Percentiles rank a stretch among this genome's conserved stretches.
Conservation (phyloP, 2,329 filamentous ascomycete genomes). For the Penicillium sp. region DNA sequence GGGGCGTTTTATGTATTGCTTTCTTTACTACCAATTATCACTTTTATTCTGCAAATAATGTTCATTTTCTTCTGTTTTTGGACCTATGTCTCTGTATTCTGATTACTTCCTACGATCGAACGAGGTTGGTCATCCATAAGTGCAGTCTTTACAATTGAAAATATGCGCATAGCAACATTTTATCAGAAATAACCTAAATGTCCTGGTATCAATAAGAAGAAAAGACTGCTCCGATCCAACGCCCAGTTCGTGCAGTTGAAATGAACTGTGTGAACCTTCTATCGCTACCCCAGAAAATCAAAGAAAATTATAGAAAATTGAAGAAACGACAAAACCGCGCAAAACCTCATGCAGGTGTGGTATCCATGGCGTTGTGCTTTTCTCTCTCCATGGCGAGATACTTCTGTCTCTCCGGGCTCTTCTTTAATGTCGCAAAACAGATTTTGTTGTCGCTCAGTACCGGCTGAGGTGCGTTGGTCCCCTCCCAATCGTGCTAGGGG, state of each 20-base stretch:
- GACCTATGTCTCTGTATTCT: not conserved
- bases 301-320: not conserved
- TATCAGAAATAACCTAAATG: not conserved
- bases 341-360: constrained; percentile 11
- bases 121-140: too few species aligned
- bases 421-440: too few species aligned
- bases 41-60: constrained; percentile 4
- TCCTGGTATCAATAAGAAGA: constrained; percentile 6
- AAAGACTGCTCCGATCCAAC: not conserved
- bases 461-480: too few species aligned
- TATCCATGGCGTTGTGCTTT: constrained; percentile 23
- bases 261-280: not conserved
- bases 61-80: constrained; percentile 1
- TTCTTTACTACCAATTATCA: not conserved
- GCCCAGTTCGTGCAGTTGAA: not conserved
- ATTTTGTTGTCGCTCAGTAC: too few species aligned
- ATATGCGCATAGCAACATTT: too few species aligned
- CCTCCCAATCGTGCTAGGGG: too few species aligned
- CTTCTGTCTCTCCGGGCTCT: too few species aligned
- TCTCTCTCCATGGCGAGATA: too few species aligned
- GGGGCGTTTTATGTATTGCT: constrained; percentile 20
- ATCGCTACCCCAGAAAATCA: not conserved
- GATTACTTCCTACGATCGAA: not conserved
- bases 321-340: not conserved
- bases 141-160: not conserved